These are phyloP conservation scores for Blastobotrys ciferrii DNA, from an alignment of 1,139 yeast species.

Conservation along the genomic window DNA sequence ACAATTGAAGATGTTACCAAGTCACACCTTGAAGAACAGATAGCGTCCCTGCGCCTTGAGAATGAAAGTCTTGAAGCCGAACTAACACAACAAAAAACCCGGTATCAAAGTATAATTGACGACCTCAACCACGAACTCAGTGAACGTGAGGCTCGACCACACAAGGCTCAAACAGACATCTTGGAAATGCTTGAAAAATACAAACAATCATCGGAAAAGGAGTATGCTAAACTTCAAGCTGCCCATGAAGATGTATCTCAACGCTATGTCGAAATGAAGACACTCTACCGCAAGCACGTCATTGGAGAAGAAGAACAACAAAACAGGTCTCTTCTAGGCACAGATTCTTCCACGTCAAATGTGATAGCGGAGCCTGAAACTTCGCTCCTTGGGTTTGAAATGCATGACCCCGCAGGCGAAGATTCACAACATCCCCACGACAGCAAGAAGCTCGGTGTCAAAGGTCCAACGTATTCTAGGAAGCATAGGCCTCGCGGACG, in stretches of 20 bases:
- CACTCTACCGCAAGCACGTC: conserved; percentile 19
- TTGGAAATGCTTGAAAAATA: conserved; percentile 22
- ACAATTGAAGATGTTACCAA: not conserved
- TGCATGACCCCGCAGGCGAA: conserved; percentile 15
- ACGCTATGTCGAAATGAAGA: conserved; percentile 23
- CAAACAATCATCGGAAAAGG: conserved; percentile 23
- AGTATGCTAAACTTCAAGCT: conserved; percentile 24
- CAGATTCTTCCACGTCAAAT: not conserved
- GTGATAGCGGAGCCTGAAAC: conserved; percentile 13
- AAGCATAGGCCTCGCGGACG: conserved; percentile 2
- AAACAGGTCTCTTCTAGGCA: conserved; percentile 16
- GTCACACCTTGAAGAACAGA: conserved; percentile 9
- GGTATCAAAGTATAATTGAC: conserved; percentile 20
- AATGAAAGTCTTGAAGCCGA: conserved; percentile 17
- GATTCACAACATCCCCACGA: conserved; percentile 3
- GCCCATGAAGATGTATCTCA: conserved; percentile 29
- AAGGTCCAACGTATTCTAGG: not conserved
- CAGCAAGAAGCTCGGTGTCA: conserved; percentile 1
- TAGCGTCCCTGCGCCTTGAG: conserved; percentile 17
- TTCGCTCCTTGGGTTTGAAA: conserved; percentile 24
- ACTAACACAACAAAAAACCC: conserved; percentile 16
- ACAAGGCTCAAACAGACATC: conserved; percentile 16
- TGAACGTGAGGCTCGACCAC: conserved; percentile 18
- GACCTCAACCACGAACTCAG: conserved; percentile 21
- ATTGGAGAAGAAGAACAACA: conserved; percentile 16